A percentile compares a stretch with the other conserved stretches of the same genome.
Evolutionary conservation across 805 yeast genomes (phyloP).

Genomic region (Ogataea pignaliae): DNA sequence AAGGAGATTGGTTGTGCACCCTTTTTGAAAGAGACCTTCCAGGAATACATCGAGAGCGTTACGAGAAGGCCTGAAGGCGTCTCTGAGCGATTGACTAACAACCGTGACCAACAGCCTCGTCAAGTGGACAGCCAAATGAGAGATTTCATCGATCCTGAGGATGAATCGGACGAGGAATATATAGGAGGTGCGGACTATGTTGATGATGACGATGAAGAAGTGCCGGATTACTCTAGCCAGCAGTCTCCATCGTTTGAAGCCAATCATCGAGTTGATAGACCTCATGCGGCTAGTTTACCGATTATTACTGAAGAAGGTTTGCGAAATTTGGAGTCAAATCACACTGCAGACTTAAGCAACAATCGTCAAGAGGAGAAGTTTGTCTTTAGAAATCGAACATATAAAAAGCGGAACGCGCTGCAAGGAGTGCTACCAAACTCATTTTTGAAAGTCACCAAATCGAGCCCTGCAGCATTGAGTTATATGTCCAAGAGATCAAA

Average conservation of each 20-base stretch:
- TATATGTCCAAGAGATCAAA: background rate
- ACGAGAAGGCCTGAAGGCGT: slow-evolving; percentile 4
- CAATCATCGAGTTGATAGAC: no score
- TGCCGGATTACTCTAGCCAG: background rate
- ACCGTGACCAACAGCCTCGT: background rate
- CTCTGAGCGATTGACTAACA: slow-evolving; percentile 1
- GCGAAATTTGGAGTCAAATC: background rate
- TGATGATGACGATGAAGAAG: slow-evolving; percentile 11
- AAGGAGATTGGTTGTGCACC: slow-evolving; percentile 29
- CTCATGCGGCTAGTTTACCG: background rate
- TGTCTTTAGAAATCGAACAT: slow-evolving; percentile 16
- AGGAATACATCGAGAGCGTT: slow-evolving; percentile 18
- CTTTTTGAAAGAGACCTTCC: slow-evolving; percentile 21
- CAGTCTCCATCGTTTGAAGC: background rate
- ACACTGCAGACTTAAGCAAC: background rate
- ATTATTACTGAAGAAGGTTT: background rate
- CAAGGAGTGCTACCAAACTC: slow-evolving; percentile 27
- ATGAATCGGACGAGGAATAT: slow-evolving; percentile 19
- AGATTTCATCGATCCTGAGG: slow-evolving; percentile 11
- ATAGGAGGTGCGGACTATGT: slow-evolving; percentile 1
- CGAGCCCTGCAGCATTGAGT: background rate
- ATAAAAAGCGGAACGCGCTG: slow-evolving; percentile 19
- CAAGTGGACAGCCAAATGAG: slow-evolving; percentile 10
- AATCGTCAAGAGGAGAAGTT: slow-evolving; percentile 12
- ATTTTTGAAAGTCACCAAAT: slow-evolving; percentile 8